Evolutionary conservation across 208 protist species (phyloP).

Genomic region (Spongospora subterranea): DNA sequence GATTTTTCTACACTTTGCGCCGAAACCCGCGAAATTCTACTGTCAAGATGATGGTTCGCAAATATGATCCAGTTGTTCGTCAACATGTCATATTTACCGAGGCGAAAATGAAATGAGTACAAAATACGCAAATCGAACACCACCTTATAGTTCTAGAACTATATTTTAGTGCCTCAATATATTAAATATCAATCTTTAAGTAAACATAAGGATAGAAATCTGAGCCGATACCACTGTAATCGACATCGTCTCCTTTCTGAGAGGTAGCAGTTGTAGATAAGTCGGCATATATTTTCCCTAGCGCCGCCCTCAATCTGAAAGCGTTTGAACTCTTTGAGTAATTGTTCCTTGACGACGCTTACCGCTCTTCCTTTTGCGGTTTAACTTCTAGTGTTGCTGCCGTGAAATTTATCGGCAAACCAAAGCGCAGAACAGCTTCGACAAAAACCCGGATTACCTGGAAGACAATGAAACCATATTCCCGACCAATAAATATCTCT

Average conservation of each 20-base stretch:
- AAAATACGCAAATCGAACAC: no score
- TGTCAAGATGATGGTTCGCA: not conserved
- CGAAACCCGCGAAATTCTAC: not conserved
- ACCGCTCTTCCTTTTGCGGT: slow-evolving; percentile 1
- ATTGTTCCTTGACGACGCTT: not conserved
- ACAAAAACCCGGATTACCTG: slow-evolving; percentile 9
- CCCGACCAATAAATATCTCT: not conserved
- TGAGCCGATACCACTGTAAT: slow-evolving; percentile 23
- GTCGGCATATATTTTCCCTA: not conserved
- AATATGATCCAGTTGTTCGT: slow-evolving; percentile 48
- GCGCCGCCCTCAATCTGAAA: not conserved
- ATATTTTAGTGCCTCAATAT: not conserved
- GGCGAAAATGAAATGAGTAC: slow-evolving; percentile 49
- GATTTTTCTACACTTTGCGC: slow-evolving; percentile 37
- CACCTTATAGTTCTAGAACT: not conserved
- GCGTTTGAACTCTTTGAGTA: not conserved
- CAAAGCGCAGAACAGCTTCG: slow-evolving; percentile 20
- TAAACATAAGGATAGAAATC: slow-evolving; percentile 47
- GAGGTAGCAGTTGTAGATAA: not conserved
- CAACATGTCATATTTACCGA: slow-evolving; percentile 43
- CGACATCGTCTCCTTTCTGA: not conserved
- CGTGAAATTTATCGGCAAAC: slow-evolving; percentile 25
- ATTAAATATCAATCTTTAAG: slow-evolving; percentile 48
- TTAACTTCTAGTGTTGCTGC: slow-evolving; percentile 45
- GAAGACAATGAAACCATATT: not conserved